phyloP scores from a whole-genome alignment of 208 protist genomes.

The Phytomonas francai region DNA sequence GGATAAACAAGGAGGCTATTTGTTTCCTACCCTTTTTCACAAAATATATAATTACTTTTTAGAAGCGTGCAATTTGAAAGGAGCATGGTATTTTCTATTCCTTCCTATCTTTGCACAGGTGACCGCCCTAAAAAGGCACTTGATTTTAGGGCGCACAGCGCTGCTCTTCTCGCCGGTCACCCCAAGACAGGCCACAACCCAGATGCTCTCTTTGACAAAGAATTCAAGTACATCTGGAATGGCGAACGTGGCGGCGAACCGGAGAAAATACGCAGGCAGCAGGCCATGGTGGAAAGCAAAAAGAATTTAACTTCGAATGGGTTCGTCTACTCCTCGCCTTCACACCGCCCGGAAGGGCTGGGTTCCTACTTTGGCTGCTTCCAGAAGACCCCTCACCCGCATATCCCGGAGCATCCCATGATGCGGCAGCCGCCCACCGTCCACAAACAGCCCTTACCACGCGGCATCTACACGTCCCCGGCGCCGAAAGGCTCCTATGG shows the following conservation, averaged over 20 bases:
- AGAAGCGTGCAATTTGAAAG: background rate
- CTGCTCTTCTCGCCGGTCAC: constrained; percentile 52
- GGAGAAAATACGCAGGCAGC: constrained; percentile 38
- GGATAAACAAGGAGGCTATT: background rate
- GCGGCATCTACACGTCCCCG: constrained; percentile 75
- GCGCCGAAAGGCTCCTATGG: constrained; percentile 61
- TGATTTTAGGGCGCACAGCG: constrained; percentile 55
- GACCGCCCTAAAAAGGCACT: constrained; percentile 58
- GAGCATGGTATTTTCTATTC: constrained; percentile 87
- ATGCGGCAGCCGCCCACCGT: constrained; percentile 25
- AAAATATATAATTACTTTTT: background rate
- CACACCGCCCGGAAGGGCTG: constrained; percentile 42
- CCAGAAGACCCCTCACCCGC: constrained; percentile 35
- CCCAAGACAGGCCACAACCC: constrained; percentile 76
- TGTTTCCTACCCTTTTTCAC: background rate
- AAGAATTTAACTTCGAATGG: constrained; percentile 70
- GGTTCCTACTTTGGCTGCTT: constrained; percentile 86
- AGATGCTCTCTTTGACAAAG: constrained; percentile 78
- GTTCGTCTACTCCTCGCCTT: constrained; percentile 53
- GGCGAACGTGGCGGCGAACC: constrained; percentile 70
- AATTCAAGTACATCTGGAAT: constrained; percentile 78
- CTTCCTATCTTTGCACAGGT: constrained; percentile 72
- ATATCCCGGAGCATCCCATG: constrained; percentile 43
- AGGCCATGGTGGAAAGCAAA: constrained; percentile 51
- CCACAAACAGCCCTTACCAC: constrained; percentile 29